Evolutionary conservation across 768 basidiomycete species (phyloP), one percentile per base, ranked within the genome.

Genomic region (Lentinus brumalis): DNA sequence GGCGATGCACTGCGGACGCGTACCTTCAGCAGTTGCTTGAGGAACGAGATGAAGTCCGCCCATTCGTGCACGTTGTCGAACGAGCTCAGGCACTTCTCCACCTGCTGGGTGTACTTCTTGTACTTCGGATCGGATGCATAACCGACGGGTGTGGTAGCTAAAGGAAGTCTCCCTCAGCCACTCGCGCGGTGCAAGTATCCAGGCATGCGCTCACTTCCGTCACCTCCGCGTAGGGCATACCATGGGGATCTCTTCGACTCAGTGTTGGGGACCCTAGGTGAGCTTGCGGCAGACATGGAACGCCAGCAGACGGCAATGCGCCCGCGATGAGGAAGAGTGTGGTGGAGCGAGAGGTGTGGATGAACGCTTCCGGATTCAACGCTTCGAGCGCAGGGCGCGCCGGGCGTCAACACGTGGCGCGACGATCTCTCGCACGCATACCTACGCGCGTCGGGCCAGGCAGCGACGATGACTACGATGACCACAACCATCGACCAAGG

Each of bases 21-120:
- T 67, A 92, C 94, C 83, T 97, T 97, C 61, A 96, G 83, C 61
- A 97, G 75, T 66, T 95, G 91, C 71, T 96, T 96, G 73, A 99
- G 75, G 76, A 98, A 99, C 42, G 96, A 89, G 71, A 97, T 98
- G 73, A 95, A 98, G 77, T 99, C 97, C 61, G 97, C 96, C 97
- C 97, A 99, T 78, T 99, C 97, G 59, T 96, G 93, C 60, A 97
- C 94, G 69, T 87, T 92, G 70, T 97, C 95, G 70, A 99, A 98
- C 1, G 94, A 88, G 62, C 87, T 89, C 50, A 99, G 80, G 67
- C 92, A 94, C 76, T 89, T 90, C 72, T 99, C 97, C 50, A 99
- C 92, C 68, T 94, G 91, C 57, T 89, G 87, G 0, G 88, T 80
- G 76, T 94, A 98, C 76, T 97, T 97, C 79, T 92, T 94, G 78